Base-by-base conservation (phyloP, 164 flowering plant genomes). In the Berberis vulgaris region DNA sequence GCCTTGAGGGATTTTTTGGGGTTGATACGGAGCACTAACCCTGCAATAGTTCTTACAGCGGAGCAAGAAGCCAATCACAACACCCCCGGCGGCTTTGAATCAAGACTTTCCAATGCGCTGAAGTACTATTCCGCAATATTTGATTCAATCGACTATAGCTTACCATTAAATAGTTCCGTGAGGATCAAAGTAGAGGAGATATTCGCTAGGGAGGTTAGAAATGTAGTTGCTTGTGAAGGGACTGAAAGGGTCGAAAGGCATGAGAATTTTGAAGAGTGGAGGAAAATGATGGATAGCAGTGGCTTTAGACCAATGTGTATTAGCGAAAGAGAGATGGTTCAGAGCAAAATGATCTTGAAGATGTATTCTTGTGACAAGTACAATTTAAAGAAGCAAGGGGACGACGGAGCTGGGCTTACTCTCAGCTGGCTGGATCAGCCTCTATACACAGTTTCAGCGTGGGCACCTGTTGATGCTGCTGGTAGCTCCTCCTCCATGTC, bases 11-110 rank as follows among this genome's bases (percentile, higher is more conserved):
- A 89, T 59, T 77, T 94, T 44, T 47, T 94, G 77, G 93, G 96
- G 6, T 67, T 89, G 46, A 78, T 94, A 8, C 72, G 83, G 45
- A 94, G 97, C 84, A 86, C 89, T 38, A 83, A 81, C 62, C 91
- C 98, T 0, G 65, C 61, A 2, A 62, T 79, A 13, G 78, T 87
- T 54, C 66, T 94, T 2, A 69, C 87, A 77, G 93, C 86, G 6
- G 98, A 94, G 77, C 96, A 94, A 69, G 98, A 94, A 75, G 89
- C 86, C 0, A 80, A 79, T 12, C 86, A 87, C 80, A 83, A 88
- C 55, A 73, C 65, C 38, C 49, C 65, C 11, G 72, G 60, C 11
- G 72, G 60, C 52, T 76, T 92, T 71, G 93, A 86, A 43, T 46
- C 65, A 13, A 81, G 98, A 69, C 73, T 91, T 3, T 78, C 71